Conservation (phyloP, 208 protist species). For the Strigomonas culicis region DNA sequence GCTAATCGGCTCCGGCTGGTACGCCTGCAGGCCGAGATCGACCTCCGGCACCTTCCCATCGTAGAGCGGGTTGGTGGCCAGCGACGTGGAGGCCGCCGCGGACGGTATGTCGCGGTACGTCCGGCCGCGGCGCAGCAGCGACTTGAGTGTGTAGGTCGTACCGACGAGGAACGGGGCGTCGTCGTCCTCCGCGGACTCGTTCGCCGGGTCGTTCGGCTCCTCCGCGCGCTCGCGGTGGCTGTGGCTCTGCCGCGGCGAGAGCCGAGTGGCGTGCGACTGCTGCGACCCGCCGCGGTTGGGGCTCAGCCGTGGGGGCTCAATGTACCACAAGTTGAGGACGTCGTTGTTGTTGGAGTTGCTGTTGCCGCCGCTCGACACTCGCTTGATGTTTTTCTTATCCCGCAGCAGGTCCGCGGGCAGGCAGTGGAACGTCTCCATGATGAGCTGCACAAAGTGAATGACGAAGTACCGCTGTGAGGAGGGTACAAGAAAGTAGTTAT, state of each 20-base stretch:
- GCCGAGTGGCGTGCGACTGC: conserved; percentile 11
- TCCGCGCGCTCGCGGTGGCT: conserved; percentile 38
- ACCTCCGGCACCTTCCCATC: conserved; percentile 3
- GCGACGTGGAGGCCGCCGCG: conserved; percentile 41
- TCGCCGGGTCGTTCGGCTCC: conserved; percentile 37
- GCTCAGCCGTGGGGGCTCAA: no score
- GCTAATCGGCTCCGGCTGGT: conserved; percentile 56
- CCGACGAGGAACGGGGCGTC: no score
- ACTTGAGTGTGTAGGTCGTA: conserved; percentile 41
- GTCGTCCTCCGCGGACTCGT: no score
- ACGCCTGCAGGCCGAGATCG: conserved; percentile 2
- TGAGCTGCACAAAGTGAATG: conserved; percentile 33
- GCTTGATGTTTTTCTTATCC: conserved; percentile 14
- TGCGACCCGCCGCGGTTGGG: neutral
- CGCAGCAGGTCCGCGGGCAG: conserved; percentile 27
- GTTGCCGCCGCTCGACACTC: no score
- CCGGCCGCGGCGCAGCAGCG: conserved; percentile 13
- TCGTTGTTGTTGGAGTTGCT: no score
- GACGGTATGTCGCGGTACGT: conserved; percentile 39
- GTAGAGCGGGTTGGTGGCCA: conserved; percentile 54
- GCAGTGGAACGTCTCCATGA: conserved; percentile 27
- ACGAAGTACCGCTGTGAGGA: conserved; percentile 25
- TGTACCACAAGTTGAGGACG: no score
- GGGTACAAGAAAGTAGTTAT: conserved; percentile 41
- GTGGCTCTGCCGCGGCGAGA: conserved; percentile 12